Percentiles rank a stretch among this genome's conserved stretches.
phyloP scores from a whole-genome alignment of 305 asterid genomes.

The Solanum hybrid region DNA sequence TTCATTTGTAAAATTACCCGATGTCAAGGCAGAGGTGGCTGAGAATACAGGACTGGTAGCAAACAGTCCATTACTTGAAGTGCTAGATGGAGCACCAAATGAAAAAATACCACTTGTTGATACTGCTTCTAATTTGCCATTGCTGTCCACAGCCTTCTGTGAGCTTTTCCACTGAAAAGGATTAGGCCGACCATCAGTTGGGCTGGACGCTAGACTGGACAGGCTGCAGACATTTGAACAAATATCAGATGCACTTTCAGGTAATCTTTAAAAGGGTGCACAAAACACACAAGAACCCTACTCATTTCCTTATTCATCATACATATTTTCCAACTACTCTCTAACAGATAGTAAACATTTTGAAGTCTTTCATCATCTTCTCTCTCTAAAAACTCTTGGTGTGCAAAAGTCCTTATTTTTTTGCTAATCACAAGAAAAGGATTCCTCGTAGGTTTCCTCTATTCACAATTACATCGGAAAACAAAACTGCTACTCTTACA shows the following conservation, averaged over 20 bases:
- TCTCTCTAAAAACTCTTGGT: not conserved
- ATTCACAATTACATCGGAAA: not conserved
- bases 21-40: not conserved
- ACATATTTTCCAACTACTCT: not conserved
- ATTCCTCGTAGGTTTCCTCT: not conserved
- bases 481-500: not conserved
- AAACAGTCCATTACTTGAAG: slow-evolving; percentile 8
- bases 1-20: slow-evolving; percentile 3
- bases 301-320: not conserved
- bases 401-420: not conserved
- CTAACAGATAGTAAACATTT: not conserved
- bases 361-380: not conserved
- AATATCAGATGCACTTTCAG: slow-evolving; percentile 5
- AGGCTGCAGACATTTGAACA: slow-evolving; percentile 13
- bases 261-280: not conserved
- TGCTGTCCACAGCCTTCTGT: not conserved
- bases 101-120: slow-evolving; percentile 8
- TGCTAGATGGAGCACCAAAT: not conserved
- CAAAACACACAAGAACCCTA: not conserved
- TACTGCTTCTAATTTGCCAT: slow-evolving; percentile 9
- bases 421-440: not conserved
- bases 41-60: slow-evolving; percentile 11
- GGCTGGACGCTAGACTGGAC: not conserved
- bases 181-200: not conserved
- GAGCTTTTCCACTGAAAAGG: slow-evolving; percentile 7